phyloP scores from a whole-genome alignment of 148 eudicot genomes.

The Rhododendron ovatum region DNA sequence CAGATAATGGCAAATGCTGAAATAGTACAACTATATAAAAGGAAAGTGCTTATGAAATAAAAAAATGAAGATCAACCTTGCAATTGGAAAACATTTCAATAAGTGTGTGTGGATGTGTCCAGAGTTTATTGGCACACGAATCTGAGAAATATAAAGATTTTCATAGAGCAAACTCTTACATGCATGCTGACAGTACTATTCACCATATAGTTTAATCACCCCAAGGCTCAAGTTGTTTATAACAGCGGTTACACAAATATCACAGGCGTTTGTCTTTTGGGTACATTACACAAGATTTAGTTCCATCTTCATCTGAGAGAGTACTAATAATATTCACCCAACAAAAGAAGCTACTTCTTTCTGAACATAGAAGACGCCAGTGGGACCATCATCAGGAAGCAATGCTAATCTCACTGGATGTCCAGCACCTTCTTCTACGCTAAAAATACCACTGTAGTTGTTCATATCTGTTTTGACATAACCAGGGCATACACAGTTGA shows the following conservation, averaged over 20 bases:
- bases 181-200: background rate
- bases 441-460: constrained; percentile 13
- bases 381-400: constrained; percentile 32
- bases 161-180: background rate
- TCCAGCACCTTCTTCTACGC: constrained; percentile 44
- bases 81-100: background rate
- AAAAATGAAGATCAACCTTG: background rate
- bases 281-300: background rate
- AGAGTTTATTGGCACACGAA: background rate
- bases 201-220: background rate
- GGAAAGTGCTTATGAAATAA: too few species aligned
- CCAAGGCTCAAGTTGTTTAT: background rate
- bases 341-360: constrained; percentile 4
- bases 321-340: background rate
- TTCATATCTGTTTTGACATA: constrained; percentile 37
- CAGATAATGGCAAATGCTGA: background rate
- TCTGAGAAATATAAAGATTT: background rate
- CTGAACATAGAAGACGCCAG: constrained; percentile 18
- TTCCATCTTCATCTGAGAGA: background rate
- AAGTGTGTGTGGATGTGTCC: background rate
- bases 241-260: background rate
- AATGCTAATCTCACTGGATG: constrained; percentile 36
- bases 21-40: background rate
- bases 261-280: background rate
- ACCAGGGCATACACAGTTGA: constrained; percentile 49